Evolutionary conservation across 441 rosid genomes (phyloP).

Genomic region (Erysimum cheiri): DNA sequence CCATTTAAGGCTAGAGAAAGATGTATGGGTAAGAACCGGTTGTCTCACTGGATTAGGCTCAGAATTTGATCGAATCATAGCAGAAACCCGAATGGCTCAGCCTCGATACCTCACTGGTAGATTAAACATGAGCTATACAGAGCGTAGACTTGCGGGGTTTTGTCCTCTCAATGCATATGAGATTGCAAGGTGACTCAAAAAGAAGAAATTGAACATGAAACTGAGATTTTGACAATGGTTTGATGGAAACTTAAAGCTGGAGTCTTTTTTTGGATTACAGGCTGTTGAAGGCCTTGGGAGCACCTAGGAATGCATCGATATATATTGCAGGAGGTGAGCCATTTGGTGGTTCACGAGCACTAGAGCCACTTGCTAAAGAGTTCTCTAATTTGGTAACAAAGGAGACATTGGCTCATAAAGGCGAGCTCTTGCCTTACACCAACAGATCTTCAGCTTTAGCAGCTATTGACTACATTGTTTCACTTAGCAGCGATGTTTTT

Average conservation of each 20-base stretch:
- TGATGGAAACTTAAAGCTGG: background rate
- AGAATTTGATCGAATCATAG: slow-evolving; percentile 55
- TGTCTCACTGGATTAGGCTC: slow-evolving; percentile 78
- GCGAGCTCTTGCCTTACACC: slow-evolving; percentile 64
- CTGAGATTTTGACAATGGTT: background rate
- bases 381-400: slow-evolving; percentile 64
- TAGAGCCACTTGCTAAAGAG: slow-evolving; percentile 57
- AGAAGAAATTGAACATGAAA: slow-evolving; percentile 4
- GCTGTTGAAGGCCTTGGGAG: slow-evolving; percentile 76
- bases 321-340: slow-evolving; percentile 82
- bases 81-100: slow-evolving; percentile 49
- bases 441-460: slow-evolving; percentile 74
- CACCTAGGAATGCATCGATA: slow-evolving; percentile 56
- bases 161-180: slow-evolving; percentile 77
- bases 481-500: slow-evolving; percentile 75
- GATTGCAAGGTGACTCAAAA: slow-evolving; percentile 57
- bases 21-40: slow-evolving; percentile 91
- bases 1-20: slow-evolving; percentile 83
- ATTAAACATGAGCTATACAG: slow-evolving; percentile 57
- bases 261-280: slow-evolving; percentile 39
- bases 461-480: slow-evolving; percentile 78
- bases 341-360: slow-evolving; percentile 66
- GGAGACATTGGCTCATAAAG: slow-evolving; percentile 61
- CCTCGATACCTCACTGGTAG: slow-evolving; percentile 70
- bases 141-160: slow-evolving; percentile 69